Percentiles rank a stretch among this genome's conserved stretches.
Evolutionary conservation across 2,329 filamentous ascomycete species (phyloP).

Genomic region (Penicillium sp.): DNA sequence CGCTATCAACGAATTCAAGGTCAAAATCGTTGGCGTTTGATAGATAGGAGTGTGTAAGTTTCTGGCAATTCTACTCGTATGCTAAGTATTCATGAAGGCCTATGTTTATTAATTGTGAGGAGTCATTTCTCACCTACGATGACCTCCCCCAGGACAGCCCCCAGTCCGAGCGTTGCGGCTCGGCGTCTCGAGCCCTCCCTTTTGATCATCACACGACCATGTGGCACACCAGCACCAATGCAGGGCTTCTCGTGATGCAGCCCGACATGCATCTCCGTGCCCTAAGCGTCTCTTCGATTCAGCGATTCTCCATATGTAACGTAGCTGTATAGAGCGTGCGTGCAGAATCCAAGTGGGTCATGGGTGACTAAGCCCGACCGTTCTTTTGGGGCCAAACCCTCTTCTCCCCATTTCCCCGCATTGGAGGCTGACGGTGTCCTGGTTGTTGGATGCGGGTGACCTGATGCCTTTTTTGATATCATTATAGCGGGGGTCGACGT

Average conservation of each 20-base stretch:
- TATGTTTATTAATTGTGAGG: neutral
- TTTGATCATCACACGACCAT: slow-evolving; percentile 1
- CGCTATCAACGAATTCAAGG: neutral
- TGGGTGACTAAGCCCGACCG: slow-evolving; percentile 14
- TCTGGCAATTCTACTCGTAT: neutral
- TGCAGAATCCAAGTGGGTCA: neutral
- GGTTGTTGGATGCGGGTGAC: slow-evolving; percentile 2
- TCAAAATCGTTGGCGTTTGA: neutral
- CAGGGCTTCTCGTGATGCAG: neutral
- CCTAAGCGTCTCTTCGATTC: neutral
- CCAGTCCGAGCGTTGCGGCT: neutral
- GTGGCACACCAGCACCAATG: neutral
- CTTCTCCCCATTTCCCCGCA: slow-evolving; percentile 19
- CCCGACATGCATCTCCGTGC: neutral
- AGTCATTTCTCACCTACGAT: neutral
- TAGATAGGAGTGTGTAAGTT: neutral
- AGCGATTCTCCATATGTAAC: neutral
- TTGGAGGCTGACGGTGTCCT: slow-evolving; percentile 5
- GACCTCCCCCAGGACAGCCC: neutral
- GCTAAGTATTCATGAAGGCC: neutral
- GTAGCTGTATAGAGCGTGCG: neutral
- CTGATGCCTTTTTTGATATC: slow-evolving; percentile 4
- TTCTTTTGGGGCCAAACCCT: slow-evolving; percentile 2
- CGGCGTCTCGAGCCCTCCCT: neutral
- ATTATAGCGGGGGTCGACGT: slow-evolving; percentile 14